A percentile compares a stretch with the other conserved stretches of the same genome.
Conservation (phyloP, 2,329 filamentous ascomycete genomes). For the Endocalyx cinctus region DNA sequence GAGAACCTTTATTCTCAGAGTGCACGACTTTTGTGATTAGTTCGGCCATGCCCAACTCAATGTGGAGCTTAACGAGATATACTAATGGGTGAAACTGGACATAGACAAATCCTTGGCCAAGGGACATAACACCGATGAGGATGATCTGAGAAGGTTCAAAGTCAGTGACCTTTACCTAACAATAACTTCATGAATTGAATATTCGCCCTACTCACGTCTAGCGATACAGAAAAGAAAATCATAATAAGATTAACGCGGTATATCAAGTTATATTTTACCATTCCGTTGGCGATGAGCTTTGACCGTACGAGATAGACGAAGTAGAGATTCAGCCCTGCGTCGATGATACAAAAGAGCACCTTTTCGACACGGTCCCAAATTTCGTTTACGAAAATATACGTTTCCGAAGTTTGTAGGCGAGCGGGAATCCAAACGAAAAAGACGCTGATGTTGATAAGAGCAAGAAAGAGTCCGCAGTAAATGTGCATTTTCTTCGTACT, state of each 20-base stretch:
- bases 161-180: not conserved
- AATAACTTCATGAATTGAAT: too few relatives aligned
- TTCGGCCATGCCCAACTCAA: slow-evolving; percentile 41
- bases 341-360: slow-evolving; percentile 36
- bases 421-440: slow-evolving; percentile 43
- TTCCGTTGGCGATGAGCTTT: slow-evolving; percentile 35
- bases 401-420: slow-evolving; percentile 29
- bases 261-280: slow-evolving; percentile 38
- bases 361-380: slow-evolving; percentile 43
- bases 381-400: slow-evolving; percentile 33
- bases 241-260: slow-evolving; percentile 37
- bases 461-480: slow-evolving; percentile 29
- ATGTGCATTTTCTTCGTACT: not conserved
- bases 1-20: slow-evolving; percentile 1
- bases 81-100: slow-evolving; percentile 40
- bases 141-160: slow-evolving; percentile 1
- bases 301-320: slow-evolving; percentile 36
- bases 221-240: slow-evolving; percentile 33
- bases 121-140: slow-evolving; percentile 34
- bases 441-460: slow-evolving; percentile 38
- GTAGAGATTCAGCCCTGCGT: slow-evolving; percentile 37
- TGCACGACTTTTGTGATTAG: slow-evolving; percentile 31
- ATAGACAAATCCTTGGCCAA: slow-evolving; percentile 36
- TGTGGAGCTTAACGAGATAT: slow-evolving; percentile 40
- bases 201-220: slow-evolving; percentile 34